These are phyloP conservation scores for Starmerella riodocensis DNA, from an alignment of 805 yeast genomes.

Conservation along the genomic window DNA sequence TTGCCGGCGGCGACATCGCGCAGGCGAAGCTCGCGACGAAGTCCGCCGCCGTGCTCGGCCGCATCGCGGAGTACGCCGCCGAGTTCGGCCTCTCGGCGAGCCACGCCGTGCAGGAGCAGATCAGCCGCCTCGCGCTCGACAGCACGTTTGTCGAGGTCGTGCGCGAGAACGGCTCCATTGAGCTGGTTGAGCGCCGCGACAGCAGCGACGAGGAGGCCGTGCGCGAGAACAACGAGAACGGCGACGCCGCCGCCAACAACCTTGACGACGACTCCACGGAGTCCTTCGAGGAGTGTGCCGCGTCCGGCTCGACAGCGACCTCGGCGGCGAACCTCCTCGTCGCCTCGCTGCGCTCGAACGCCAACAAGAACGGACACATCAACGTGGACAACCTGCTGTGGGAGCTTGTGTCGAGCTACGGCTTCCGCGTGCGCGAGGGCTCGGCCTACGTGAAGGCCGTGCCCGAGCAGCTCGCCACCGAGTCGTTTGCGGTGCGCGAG, in stretches of 20 bases:
- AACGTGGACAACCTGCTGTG: constrained; percentile 3
- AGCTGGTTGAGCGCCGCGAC: not conserved
- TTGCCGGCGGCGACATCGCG: constrained; percentile 19
- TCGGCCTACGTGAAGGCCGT: constrained; percentile 25
- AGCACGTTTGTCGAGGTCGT: not conserved
- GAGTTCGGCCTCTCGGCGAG: not conserved
- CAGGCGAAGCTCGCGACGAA: not conserved
- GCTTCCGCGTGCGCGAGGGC: constrained; percentile 16
- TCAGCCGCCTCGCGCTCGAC: not conserved
- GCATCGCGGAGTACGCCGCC: not conserved
- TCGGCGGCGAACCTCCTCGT: not conserved
- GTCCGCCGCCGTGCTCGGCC: not conserved
- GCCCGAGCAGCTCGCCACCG: constrained; percentile 29
- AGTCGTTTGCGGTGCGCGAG: constrained; percentile 33
- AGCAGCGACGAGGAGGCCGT: not conserved
- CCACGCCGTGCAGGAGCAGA: not conserved
- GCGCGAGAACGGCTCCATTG: constrained; percentile 2
- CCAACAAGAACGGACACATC: not conserved
- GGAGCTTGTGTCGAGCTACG: constrained; percentile 1
- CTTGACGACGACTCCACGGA: not conserved
- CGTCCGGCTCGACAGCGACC: not conserved
- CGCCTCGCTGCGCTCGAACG: not conserved
- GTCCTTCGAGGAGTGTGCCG: not conserved
- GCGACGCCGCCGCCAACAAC: constrained; percentile 3
- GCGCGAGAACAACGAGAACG: constrained; percentile 1